Evolutionary conservation across 1,284 basidiomycete genomes (phyloP), one percentile per base, ranked within the genome.

Genomic region (Malassezia nana): DNA sequence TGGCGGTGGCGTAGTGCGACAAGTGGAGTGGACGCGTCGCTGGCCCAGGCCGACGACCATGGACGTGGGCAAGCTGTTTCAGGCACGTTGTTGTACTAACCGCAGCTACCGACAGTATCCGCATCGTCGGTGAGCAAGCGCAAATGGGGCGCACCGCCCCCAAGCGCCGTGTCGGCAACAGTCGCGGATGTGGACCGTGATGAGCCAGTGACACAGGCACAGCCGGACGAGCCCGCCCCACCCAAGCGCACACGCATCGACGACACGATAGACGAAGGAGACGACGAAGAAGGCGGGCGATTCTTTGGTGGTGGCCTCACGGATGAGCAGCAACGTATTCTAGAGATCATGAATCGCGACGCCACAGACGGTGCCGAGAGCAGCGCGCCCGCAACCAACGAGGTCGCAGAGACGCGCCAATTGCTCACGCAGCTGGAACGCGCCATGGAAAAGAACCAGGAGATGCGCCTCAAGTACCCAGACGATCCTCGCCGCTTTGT

Each of bases 391-490:
- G 18, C 26, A 3, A 20, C n/a, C 16, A 44, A 46, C 18, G 48
- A 56, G 13, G 28, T 64, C 16, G 81, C 83, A 3, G 79, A 80
- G 22, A 80, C 92, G 12, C 82, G 87, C 49, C 81, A 85, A 63
- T 78, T 86, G 55, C 78, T 98, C 12, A 77, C 87, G 29, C 81
- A 82, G 38, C 86, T 98, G 62, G 91, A 98, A 75, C 81, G 87
- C 18, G 83, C 87, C 1, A 85, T 87, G 26, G 84, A 86, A 69
- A 92, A 88, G 77, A 99, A 99, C 74, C 86, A 91, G 65, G 88
- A 94, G 74, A 85, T 94, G 73, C 80, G 92, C 26, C 89, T 68
- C 39, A 74, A 74, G 52, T 68, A 64, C 59, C 55, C 64, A n/a
- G 51, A 63, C 26, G 58, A 74, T 22, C 74, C 75, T 0, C 30